Percentiles rank a stretch among this genome's conserved stretches.
phyloP scores from a whole-genome alignment of 805 yeast genomes.

The Metschnikowia vanudenii region DNA sequence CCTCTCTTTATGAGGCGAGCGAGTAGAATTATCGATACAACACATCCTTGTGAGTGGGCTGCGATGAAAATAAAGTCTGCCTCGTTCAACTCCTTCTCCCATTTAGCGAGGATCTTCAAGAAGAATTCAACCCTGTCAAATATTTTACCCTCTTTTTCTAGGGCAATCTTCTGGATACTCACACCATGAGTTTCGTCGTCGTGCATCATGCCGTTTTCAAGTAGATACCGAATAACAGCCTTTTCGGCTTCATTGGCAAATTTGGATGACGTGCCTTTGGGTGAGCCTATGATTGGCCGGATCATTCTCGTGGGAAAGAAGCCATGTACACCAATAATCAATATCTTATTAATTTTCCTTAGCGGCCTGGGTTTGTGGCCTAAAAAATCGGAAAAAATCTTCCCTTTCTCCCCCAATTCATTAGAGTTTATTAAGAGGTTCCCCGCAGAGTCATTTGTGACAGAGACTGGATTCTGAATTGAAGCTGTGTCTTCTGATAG shows the following conservation, averaged over 20 bases:
- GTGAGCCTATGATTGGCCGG: constrained; percentile 86
- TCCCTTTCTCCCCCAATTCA: constrained; percentile 9
- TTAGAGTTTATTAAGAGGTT: constrained; percentile 35
- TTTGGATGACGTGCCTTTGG: constrained; percentile 91
- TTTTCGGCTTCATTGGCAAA: constrained; percentile 88
- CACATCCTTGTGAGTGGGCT: constrained; percentile 95
- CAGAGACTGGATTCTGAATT: constrained; percentile 34
- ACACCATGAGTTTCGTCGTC: constrained; percentile 32
- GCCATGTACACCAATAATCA: constrained; percentile 93
- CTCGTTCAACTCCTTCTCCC: constrained; percentile 53
- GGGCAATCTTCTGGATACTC: constrained; percentile 82
- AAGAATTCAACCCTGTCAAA: constrained; percentile 83
- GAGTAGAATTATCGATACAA: constrained; percentile 79
- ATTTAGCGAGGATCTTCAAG: constrained; percentile 65
- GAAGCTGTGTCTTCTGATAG: constrained; percentile 28
- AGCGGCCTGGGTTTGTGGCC: constrained; percentile 31
- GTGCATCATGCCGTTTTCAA: constrained; percentile 38
- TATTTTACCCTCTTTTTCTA: constrained; percentile 91
- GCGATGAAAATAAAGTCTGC: constrained; percentile 92
- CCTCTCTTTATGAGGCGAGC: constrained; percentile 66
- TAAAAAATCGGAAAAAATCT: constrained; percentile 21
- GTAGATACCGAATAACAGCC: constrained; percentile 63
- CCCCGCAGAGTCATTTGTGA: constrained; percentile 43
- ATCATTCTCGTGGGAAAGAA: constrained; percentile 88
- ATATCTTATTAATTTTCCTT: constrained; percentile 51